phyloP scores from a whole-genome alignment of 768 basidiomycete genomes.

The Psilocybe azurescens region DNA sequence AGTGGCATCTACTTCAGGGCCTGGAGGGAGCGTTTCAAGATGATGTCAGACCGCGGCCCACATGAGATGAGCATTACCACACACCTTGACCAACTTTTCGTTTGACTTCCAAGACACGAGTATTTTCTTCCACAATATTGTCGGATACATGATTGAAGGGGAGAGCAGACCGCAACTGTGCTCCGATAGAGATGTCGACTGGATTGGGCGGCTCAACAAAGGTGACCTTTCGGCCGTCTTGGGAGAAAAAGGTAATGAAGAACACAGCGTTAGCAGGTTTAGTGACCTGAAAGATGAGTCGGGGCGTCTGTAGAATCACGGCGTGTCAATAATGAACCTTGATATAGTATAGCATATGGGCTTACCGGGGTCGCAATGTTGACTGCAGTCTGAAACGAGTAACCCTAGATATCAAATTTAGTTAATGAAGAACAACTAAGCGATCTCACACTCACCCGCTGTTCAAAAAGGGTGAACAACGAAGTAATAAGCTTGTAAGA shows the following conservation, averaged over 20 bases:
- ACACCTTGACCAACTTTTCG: slow-evolving; percentile 34
- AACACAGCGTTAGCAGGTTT: slow-evolving; percentile 52
- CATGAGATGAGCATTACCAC: slow-evolving; percentile 1
- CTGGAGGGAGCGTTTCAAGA: slow-evolving; percentile 28
- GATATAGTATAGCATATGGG: slow-evolving; percentile 8
- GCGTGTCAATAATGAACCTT: slow-evolving; percentile 1
- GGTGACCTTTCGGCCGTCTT: slow-evolving; percentile 60
- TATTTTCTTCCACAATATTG: slow-evolving; percentile 52
- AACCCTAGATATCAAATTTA: slow-evolving; percentile 54
- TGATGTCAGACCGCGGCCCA: not conserved
- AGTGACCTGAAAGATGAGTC: slow-evolving; percentile 68
- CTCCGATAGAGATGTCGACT: slow-evolving; percentile 45
- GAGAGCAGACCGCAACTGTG: slow-evolving; percentile 41
- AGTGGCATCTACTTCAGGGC: slow-evolving; percentile 50
- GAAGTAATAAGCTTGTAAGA: slow-evolving; percentile 64
- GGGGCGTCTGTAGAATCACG: slow-evolving; percentile 50
- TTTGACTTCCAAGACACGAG: slow-evolving; percentile 62
- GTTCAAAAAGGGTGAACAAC: slow-evolving; percentile 64
- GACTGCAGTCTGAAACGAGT: slow-evolving; percentile 67
- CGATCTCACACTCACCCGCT: slow-evolving; percentile 47
- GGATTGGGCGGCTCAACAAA: slow-evolving; percentile 49
- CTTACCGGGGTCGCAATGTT: slow-evolving; percentile 60
- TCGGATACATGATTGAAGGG: slow-evolving; percentile 40
- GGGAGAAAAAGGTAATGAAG: slow-evolving; percentile 70
- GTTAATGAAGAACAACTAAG: slow-evolving; percentile 1